A percentile compares a stretch with the other conserved stretches of the same genome.
phyloP scores from a whole-genome alignment of 345 rosid genomes.

The Lepidium africanum region DNA sequence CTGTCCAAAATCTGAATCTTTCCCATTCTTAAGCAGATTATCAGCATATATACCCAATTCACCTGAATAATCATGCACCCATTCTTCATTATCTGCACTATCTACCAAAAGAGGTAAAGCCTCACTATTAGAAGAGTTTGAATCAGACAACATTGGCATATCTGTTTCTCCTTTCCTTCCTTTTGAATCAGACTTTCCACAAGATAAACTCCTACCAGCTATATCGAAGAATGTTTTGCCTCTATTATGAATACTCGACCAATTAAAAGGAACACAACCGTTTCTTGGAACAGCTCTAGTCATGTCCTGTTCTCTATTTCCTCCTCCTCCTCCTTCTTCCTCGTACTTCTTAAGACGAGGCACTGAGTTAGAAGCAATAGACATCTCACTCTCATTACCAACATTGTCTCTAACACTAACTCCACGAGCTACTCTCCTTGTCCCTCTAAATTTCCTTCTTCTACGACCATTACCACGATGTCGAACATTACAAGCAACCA shows the following conservation, averaged over 20 bases:
- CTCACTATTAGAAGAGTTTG: conserved; percentile 53
- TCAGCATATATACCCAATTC: conserved; percentile 89
- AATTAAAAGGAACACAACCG: conserved; percentile 95
- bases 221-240: conserved; percentile 76
- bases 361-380: conserved; percentile 71
- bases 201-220: conserved; percentile 95
- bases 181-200: conserved; percentile 75
- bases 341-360: conserved; percentile 39
- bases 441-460: conserved; percentile 61
- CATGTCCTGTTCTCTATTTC: conserved; percentile 38
- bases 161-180: conserved; percentile 47
- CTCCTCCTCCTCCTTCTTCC: conserved; percentile 43
- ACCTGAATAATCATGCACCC: conserved; percentile 92
- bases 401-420: conserved; percentile 35
- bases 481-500: conserved; percentile 54
- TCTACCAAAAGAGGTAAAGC: conserved; percentile 68
- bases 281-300: conserved; percentile 54
- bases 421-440: conserved; percentile 40
- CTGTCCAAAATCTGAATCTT: conserved; percentile 56
- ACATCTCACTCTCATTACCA: conserved; percentile 59
- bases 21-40: conserved; percentile 57
- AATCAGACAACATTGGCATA: conserved; percentile 54
- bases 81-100: conserved; percentile 56
- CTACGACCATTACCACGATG: conserved; percentile 35
- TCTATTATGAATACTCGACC: conserved; percentile 92